Evolutionary conservation across 208 protist genomes (phyloP).

Genomic region (Acanthamoeba sp.): DNA sequence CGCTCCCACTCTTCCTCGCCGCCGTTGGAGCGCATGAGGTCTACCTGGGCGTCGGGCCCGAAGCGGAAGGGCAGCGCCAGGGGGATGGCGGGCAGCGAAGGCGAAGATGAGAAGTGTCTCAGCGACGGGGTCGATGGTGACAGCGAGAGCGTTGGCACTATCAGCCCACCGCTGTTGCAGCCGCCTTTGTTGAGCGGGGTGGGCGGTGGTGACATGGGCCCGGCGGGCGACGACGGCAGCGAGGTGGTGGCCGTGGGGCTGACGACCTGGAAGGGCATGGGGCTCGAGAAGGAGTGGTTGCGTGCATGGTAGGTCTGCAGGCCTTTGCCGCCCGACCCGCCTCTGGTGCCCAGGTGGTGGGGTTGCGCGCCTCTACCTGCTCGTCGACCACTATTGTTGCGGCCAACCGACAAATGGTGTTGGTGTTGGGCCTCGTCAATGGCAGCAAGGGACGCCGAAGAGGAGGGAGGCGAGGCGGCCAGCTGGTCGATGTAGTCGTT

Average conservation of each 20-base stretch:
- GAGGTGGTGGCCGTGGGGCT: background rate
- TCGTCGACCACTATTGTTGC: background rate
- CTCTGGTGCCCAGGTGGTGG: background rate
- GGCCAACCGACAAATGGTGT: background rate
- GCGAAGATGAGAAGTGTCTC: slow-evolving; percentile 5
- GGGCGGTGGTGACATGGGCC: background rate
- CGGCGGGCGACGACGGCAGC: background rate
- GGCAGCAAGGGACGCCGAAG: background rate
- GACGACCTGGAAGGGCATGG: background rate
- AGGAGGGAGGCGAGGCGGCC: background rate
- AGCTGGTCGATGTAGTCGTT: background rate
- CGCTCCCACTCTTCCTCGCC: background rate
- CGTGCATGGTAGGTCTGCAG: background rate
- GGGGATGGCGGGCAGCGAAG: background rate
- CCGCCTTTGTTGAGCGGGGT: background rate
- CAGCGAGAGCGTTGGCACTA: background rate
- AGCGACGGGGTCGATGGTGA: background rate
- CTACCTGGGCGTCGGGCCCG: background rate
- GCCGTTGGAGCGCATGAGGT: background rate
- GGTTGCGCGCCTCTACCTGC: background rate
- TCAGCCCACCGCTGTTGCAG: no score
- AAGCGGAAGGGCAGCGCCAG: slow-evolving; percentile 24
- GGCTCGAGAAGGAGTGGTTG: slow-evolving; percentile 50
- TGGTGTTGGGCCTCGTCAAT: background rate
- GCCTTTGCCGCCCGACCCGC: background rate